These are phyloP conservation scores for Fusarium beomiforme DNA, from an alignment of 2,329 filamentous ascomycete species.

Conservation along the genomic window DNA sequence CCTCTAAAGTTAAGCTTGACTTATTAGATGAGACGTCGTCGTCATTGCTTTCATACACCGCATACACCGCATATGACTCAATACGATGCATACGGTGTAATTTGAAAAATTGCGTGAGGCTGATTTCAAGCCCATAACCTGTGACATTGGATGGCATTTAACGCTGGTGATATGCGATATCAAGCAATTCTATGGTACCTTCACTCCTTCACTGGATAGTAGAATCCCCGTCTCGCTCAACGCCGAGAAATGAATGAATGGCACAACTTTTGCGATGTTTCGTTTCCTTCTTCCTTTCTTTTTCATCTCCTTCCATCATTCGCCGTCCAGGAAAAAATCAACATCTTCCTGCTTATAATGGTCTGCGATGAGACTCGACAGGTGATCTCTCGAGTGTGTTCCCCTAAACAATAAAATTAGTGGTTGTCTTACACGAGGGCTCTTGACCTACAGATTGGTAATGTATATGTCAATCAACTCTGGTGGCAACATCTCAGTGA, in stretches of 20 bases:
- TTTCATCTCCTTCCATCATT: conserved; percentile 30
- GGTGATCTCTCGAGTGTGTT: conserved; percentile 74
- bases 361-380: conserved; percentile 78
- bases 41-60: conserved; percentile 11
- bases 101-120: not conserved
- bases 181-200: conserved; percentile 23
- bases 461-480: conserved; percentile 84
- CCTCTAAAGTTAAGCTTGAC: conserved; percentile 20
- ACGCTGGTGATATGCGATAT: conserved; percentile 16
- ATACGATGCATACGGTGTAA: not conserved
- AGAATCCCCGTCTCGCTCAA: conserved; percentile 27
- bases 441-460: conserved; percentile 71
- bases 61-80: not conserved
- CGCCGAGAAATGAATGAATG: conserved; percentile 23
- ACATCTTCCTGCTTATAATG: conserved; percentile 81
- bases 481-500: conserved; percentile 84
- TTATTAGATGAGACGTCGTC: not conserved
- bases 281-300: conserved; percentile 20
- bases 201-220: conserved; percentile 20
- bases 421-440: not conserved
- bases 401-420: conserved; percentile 56
- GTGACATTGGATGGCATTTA: not conserved
- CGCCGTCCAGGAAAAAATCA: conserved; percentile 62
- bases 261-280: conserved; percentile 31
- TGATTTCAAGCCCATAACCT: not conserved